phyloP scores from a whole-genome alignment of 2,329 filamentous ascomycete genomes.

The Penicillium nordicum region DNA sequence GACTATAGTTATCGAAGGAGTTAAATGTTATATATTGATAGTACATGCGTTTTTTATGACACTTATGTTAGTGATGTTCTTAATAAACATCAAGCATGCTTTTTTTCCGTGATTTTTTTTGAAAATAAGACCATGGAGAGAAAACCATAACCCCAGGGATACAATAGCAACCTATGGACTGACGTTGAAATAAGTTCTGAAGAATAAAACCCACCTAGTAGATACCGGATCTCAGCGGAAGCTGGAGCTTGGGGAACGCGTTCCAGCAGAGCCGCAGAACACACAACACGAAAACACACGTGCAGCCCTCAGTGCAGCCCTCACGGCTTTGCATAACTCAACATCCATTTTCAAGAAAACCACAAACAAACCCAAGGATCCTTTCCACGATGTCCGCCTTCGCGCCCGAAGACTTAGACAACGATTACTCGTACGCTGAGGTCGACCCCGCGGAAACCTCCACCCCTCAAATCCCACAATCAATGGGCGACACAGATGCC shows the following conservation, averaged over 20 bases:
- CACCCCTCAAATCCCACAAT: slow-evolving; percentile 17
- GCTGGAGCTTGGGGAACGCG: slow-evolving; percentile 2
- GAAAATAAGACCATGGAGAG: neutral
- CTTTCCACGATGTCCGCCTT: slow-evolving; percentile 21
- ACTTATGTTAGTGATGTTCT: neutral
- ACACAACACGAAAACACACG: neutral
- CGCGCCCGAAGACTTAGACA: slow-evolving; percentile 19
- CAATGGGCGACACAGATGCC: slow-evolving; percentile 15
- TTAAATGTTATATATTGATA: neutral
- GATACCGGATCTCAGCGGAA: neutral
- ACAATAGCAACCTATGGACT: neutral
- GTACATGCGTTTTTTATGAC: neutral
- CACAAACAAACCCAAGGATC: neutral
- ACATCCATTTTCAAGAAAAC: neutral
- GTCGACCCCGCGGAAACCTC: slow-evolving; percentile 17
- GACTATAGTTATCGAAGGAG: too few relatives aligned
- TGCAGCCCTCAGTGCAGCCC: neutral
- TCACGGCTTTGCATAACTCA: neutral
- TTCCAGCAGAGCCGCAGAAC: slow-evolving; percentile 4
- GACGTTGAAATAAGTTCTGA: slow-evolving; percentile 1
- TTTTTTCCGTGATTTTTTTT: neutral
- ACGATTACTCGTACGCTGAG: slow-evolving; percentile 19
- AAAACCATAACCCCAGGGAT: neutral
- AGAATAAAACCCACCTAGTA: neutral
- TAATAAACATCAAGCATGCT: neutral